Conservation (phyloP, 768 basidiomycete species). For the Gelatoporia subvermispora region DNA sequence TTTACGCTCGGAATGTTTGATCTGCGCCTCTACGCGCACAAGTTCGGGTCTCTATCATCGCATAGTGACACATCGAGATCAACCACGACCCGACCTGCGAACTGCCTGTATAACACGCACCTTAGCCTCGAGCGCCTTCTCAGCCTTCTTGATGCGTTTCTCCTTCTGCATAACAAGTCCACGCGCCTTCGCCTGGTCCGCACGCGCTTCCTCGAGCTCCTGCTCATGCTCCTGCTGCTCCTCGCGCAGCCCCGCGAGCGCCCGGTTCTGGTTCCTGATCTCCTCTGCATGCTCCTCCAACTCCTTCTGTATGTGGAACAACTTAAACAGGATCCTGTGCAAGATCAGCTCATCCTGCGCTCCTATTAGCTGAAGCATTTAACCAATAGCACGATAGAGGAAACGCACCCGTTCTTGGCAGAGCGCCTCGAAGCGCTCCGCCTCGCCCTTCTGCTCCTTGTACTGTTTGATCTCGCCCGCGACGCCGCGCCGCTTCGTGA, state of each 20-base stretch:
- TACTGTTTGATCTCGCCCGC: slow-evolving; percentile 95
- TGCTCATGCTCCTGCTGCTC: slow-evolving; percentile 70
- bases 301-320: slow-evolving; percentile 84
- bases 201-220: slow-evolving; percentile 66
- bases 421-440: slow-evolving; percentile 79
- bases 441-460: slow-evolving; percentile 94
- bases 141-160: slow-evolving; percentile 82
- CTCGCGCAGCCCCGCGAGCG: slow-evolving; percentile 60
- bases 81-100: background rate
- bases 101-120: slow-evolving; percentile 38
- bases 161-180: slow-evolving; percentile 78
- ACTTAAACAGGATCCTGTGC: slow-evolving; percentile 77
- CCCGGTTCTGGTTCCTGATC: slow-evolving; percentile 70
- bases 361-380: slow-evolving; percentile 1
- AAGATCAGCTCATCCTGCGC: slow-evolving; percentile 76
- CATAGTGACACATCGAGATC: no score
- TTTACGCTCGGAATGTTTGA: slow-evolving; percentile 80
- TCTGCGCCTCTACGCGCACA: slow-evolving; percentile 79
- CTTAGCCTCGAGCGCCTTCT: slow-evolving; percentile 83
- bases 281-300: slow-evolving; percentile 68
- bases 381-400: background rate
- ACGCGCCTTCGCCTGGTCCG: slow-evolving; percentile 76
- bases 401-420: slow-evolving; percentile 66
- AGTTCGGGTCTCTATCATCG: slow-evolving; percentile 71
- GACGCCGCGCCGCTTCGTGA: slow-evolving; percentile 89